A percentile compares a stretch with the other conserved stretches of the same genome.
Conservation (phyloP, 2,329 filamentous ascomycete genomes). For the Metarhizium sp. region DNA sequence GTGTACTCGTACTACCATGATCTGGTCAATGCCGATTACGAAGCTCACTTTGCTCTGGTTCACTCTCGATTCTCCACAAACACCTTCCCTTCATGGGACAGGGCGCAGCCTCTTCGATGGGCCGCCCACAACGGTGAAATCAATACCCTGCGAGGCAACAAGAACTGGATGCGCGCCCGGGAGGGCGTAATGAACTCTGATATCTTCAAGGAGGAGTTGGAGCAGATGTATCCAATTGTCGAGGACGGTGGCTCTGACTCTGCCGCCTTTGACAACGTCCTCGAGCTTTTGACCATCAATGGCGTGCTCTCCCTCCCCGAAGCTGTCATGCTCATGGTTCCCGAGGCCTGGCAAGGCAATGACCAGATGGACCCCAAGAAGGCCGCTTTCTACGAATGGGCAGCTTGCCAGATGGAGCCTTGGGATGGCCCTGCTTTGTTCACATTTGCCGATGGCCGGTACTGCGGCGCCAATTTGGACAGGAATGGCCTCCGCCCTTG, state of each 20-base stretch:
- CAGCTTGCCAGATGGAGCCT: conserved; percentile 96
- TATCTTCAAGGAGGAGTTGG: conserved; percentile 85
- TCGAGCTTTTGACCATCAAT: conserved; percentile 90
- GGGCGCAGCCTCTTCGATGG: conserved; percentile 92
- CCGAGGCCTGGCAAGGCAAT: conserved; percentile 96
- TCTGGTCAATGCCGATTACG: conserved; percentile 91
- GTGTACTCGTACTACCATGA: conserved; percentile 99
- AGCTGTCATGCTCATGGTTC: conserved; percentile 97
- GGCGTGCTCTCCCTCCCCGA: conserved; percentile 91
- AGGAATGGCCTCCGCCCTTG: conserved; percentile 92
- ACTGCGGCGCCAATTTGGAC: conserved; percentile 94
- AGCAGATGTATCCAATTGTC: conserved; percentile 84
- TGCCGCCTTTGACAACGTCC: conserved; percentile 92
- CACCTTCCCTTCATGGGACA: conserved; percentile 97
- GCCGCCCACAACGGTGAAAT: conserved; percentile 98
- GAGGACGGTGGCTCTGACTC: conserved; percentile 96
- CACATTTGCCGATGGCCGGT: conserved; percentile 92
- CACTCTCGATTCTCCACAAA: conserved; percentile 98
- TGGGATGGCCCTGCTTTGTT: conserved; percentile 97
- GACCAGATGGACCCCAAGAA: conserved; percentile 86
- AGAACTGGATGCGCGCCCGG: conserved; percentile 98
- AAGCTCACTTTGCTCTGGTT: conserved; percentile 92
- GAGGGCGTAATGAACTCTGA: conserved; percentile 92
- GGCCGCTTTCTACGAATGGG: conserved; percentile 97
- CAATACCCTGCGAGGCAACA: conserved; percentile 93